A percentile compares a stretch with the other conserved stretches of the same genome.
Conservation (phyloP, 148 eudicot genomes). For the Camellia japonica region DNA sequence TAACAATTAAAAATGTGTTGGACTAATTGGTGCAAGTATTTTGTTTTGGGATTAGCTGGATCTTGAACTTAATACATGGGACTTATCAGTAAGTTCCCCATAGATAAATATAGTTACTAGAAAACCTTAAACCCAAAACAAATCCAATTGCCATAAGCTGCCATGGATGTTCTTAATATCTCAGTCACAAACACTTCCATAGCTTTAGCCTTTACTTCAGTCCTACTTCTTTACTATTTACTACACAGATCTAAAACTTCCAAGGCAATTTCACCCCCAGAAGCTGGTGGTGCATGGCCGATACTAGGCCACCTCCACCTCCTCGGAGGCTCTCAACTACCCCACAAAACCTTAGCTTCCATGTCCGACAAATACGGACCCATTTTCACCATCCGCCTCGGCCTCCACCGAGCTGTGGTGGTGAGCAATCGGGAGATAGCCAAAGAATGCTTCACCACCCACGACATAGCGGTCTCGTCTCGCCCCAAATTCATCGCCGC, state of each 20-base stretch:
- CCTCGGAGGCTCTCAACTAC: conserved; percentile 7
- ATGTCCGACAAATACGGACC: conserved; percentile 26
- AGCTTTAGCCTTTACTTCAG: not conserved
- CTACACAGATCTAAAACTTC: not conserved
- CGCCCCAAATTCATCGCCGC: not conserved
- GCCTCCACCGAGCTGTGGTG: conserved; percentile 8
- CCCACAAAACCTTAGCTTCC: conserved; percentile 12
- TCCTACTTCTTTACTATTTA: conserved; percentile 1
- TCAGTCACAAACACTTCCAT: not conserved
- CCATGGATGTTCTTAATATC: conserved; percentile 3
- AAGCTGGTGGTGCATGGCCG: conserved; percentile 20
- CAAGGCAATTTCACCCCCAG: not conserved
- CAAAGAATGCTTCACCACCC: conserved; percentile 16
- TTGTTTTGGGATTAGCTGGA: no score
- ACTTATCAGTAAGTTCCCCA: no score
- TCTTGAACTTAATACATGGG: no score
- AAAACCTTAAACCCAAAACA: not conserved
- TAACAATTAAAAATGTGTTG: no score
- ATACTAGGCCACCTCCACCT: conserved; percentile 26
- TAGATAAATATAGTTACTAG: no score
- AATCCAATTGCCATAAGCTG: not conserved
- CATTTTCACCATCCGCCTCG: conserved; percentile 15
- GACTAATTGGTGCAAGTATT: no score
- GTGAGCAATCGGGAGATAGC: conserved; percentile 15
- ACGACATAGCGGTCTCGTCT: not conserved